A percentile compares a stretch with the other conserved stretches of the same genome.
These are phyloP conservation scores for Kodamaea restingae DNA, from an alignment of 805 yeast species.

Conservation along the genomic window DNA sequence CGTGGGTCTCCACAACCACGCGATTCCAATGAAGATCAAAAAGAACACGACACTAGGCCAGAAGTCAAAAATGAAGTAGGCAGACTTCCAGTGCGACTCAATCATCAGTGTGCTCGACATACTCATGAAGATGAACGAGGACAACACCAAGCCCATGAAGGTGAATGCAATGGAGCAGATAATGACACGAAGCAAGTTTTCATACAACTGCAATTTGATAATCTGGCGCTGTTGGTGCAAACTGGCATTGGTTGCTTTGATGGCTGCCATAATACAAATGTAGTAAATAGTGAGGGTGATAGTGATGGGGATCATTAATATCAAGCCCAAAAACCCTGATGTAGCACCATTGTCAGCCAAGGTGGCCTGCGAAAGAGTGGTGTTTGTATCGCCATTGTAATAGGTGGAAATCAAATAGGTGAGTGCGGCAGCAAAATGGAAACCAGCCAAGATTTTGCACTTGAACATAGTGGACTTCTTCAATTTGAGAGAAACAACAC, in stretches of 20 bases:
- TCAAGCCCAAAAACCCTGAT: slow-evolving; percentile 40
- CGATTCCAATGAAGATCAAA: slow-evolving; percentile 74
- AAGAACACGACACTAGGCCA: slow-evolving; percentile 93
- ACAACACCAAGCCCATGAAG: slow-evolving; percentile 64
- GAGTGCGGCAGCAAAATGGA: slow-evolving; percentile 34
- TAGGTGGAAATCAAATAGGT: slow-evolving; percentile 35
- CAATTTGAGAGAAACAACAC: slow-evolving; percentile 85
- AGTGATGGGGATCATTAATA: slow-evolving; percentile 68
- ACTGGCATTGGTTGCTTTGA: slow-evolving; percentile 68
- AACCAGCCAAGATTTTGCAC: slow-evolving; percentile 40
- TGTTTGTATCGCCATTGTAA: slow-evolving; percentile 20
- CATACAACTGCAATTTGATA: slow-evolving; percentile 86
- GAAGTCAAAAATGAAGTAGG: slow-evolving; percentile 85
- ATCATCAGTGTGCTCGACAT: slow-evolving; percentile 73
- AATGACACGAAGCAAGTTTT: slow-evolving; percentile 68
- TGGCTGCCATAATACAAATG: slow-evolving; percentile 64
- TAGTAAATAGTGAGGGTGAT: slow-evolving; percentile 70
- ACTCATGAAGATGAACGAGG: slow-evolving; percentile 66
- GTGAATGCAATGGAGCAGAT: slow-evolving; percentile 67
- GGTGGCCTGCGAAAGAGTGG: slow-evolving; percentile 17
- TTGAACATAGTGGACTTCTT: slow-evolving; percentile 69
- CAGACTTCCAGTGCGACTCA: slow-evolving; percentile 87
- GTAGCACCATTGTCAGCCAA: slow-evolving; percentile 51
- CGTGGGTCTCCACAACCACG: slow-evolving; percentile 97
- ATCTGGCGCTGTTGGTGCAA: slow-evolving; percentile 84